Percentiles rank a stretch among this genome's conserved stretches.
Evolutionary conservation across 441 rosid species (phyloP).

Genomic region (Omphalea diandra): DNA sequence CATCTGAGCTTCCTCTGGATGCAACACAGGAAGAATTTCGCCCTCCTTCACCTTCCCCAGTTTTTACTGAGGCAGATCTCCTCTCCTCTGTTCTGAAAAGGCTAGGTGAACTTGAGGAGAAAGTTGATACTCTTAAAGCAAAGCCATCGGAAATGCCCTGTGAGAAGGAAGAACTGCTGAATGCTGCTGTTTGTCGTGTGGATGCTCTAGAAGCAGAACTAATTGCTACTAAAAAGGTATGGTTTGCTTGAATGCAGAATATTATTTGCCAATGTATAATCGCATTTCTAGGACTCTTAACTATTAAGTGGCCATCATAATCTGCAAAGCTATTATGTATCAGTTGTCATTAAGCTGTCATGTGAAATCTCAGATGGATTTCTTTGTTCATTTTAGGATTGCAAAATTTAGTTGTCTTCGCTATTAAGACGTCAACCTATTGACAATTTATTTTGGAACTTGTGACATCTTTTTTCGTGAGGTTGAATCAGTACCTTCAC

Average conservation of each 20-base stretch:
- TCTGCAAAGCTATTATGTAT: not conserved
- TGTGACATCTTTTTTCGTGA: not conserved
- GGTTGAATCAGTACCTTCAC: not conserved
- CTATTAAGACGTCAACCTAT: no score
- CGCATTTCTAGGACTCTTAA: not conserved
- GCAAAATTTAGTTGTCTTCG: no score
- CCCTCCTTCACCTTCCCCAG: constrained; percentile 63
- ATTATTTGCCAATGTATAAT: not conserved
- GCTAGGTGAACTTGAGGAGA: constrained; percentile 82
- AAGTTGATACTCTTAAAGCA: constrained; percentile 75
- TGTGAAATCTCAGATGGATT: not conserved
- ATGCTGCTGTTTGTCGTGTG: constrained; percentile 94
- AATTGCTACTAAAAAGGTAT: constrained; percentile 95
- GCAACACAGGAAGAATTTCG: constrained; percentile 45
- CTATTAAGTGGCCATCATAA: not conserved
- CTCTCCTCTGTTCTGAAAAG: constrained; percentile 70
- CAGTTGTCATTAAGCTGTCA: not conserved
- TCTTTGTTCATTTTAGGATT: not conserved
- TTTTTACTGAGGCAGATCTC: constrained; percentile 56
- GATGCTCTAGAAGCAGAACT: constrained; percentile 99
- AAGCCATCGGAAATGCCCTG: constrained; percentile 92
- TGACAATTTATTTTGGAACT: not conserved
- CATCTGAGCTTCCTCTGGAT: constrained; percentile 34
- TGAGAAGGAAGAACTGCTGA: constrained; percentile 90
- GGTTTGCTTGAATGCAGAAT: not conserved